Base-by-base conservation (phyloP, 768 basidiomycete species). In the Pleurotus giganteus region DNA sequence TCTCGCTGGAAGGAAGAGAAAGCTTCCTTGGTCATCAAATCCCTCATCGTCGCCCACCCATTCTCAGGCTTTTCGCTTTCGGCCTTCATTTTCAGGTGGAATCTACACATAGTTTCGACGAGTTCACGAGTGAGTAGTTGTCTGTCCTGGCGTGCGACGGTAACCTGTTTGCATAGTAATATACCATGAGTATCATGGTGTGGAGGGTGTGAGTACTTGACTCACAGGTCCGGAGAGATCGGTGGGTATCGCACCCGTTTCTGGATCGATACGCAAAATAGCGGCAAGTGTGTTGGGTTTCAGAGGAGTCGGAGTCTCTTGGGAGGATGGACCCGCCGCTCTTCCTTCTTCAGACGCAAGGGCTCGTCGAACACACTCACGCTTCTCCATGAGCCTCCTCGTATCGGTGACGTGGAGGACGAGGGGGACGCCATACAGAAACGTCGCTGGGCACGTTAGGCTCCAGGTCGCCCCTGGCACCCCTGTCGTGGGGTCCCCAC, bases 1-100 rank as follows among this genome's bases (percentile, higher is more conserved):
- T 51, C 49, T 34, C 21, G 17, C 23, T 37, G 49, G 24, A 36
- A 51, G 4, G 15, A 19, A 5, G 12, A 17, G 31, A 51, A 51
- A 9, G 49, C 49, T 24, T 51, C 49, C 34, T 15, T 34, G 13
- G 49, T 39, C 49, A 51, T 51, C 49, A 51, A 37, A 37, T 51
- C 49, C 21, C 49, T 23, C 49, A 51, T 36, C 19, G 49, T 51
- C 12, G 31, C 49, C 49, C 49, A 51, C 12, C 21, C 34, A 21
- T 51, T 12, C 15, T 37, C 49, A 7, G 29, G 5, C 8, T 37
- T 28, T 15, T 49, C 47, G 23, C 47, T 34, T 17, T 51, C 31
- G 17, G n/a, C 19, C 24, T 39, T 34, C 11, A 51, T 36, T 11
- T 37, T 34, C 5, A 24, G 12, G 34, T 51, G 49, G 23, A 51